These are phyloP conservation scores for Salix viminalis DNA, from an alignment of 345 rosid genomes.

Conservation along the genomic window DNA sequence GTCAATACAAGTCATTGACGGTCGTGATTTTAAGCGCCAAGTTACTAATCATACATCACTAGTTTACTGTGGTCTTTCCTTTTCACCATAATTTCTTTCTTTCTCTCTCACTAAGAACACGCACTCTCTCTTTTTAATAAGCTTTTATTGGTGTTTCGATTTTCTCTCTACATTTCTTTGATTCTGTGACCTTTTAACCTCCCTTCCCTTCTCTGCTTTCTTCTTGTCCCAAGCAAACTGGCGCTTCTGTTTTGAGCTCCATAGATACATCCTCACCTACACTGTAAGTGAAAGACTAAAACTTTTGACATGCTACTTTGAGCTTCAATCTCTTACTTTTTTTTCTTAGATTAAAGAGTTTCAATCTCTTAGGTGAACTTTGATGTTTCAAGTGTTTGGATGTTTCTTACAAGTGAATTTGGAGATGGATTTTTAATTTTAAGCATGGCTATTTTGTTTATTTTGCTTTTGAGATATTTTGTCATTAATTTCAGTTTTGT, in stretches of 20 bases:
- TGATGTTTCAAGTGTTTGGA: slow-evolving; percentile 6
- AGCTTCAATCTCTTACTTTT: background rate
- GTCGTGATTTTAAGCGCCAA: background rate
- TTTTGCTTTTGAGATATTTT: slow-evolving; percentile 9
- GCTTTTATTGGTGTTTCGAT: background rate
- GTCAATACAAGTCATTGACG: background rate
- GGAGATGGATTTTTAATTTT: slow-evolving; percentile 12
- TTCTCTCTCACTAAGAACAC: background rate
- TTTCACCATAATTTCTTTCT: slow-evolving; percentile 8
- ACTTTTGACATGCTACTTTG: background rate
- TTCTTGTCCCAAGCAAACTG: slow-evolving; percentile 27
- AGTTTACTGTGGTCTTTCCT: slow-evolving; percentile 1
- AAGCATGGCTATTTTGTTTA: slow-evolving; percentile 1
- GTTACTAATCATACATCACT: background rate
- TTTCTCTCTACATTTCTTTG: slow-evolving; percentile 26
- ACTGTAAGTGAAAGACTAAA: slow-evolving; percentile 36
- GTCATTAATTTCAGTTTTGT: background rate
- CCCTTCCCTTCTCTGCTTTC: slow-evolving; percentile 33
- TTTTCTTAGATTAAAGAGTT: slow-evolving; percentile 12
- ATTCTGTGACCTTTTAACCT: slow-evolving; percentile 35
- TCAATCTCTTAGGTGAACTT: slow-evolving; percentile 6
- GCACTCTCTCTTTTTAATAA: background rate
- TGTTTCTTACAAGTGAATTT: slow-evolving; percentile 20
- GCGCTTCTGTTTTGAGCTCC: slow-evolving; percentile 15
- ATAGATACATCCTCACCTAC: slow-evolving; percentile 6